Evolutionary conservation across 805 yeast species (phyloP).

Genomic region (Barnettozyma pratensis): DNA sequence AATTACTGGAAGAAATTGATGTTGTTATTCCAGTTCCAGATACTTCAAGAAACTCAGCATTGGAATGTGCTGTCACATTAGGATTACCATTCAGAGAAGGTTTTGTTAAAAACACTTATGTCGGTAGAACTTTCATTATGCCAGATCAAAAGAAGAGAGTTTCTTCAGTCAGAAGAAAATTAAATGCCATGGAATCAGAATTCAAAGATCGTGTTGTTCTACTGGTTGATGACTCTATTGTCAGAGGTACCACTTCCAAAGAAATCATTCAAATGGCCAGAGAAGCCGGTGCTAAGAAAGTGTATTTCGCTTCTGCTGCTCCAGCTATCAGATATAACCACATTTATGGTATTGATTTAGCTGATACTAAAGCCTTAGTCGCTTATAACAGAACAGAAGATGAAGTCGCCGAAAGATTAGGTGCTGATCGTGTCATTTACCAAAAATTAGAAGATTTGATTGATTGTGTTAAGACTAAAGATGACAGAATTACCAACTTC

Average conservation of each 20-base stretch:
- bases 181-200: conserved; percentile 94
- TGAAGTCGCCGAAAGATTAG: conserved; percentile 71
- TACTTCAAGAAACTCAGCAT: conserved; percentile 93
- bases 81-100: conserved; percentile 91
- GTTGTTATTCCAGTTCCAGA: conserved; percentile 98
- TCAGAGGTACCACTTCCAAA: conserved; percentile 94
- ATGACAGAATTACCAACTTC: conserved; percentile 48
- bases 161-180: conserved; percentile 87
- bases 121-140: conserved; percentile 98
- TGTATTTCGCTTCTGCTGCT: conserved; percentile 95
- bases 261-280: conserved; percentile 98
- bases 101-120: conserved; percentile 92
- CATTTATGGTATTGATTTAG: conserved; percentile 95
- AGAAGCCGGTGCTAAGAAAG: conserved; percentile 95
- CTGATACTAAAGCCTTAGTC: conserved; percentile 89
- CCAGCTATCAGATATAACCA: conserved; percentile 97
- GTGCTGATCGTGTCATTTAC: conserved; percentile 88
- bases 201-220: conserved; percentile 80
- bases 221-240: conserved; percentile 94
- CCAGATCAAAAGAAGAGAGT: conserved; percentile 94
- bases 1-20: conserved; percentile 59
- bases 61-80: conserved; percentile 82
- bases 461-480: conserved; percentile 61
- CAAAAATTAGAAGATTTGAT: conserved; percentile 81
- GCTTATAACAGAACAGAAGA: conserved; percentile 75